A percentile compares a stretch with the other conserved stretches of the same genome.
Conservation (phyloP, 805 yeast genomes). For the Metschnikowia picachoensis region DNA sequence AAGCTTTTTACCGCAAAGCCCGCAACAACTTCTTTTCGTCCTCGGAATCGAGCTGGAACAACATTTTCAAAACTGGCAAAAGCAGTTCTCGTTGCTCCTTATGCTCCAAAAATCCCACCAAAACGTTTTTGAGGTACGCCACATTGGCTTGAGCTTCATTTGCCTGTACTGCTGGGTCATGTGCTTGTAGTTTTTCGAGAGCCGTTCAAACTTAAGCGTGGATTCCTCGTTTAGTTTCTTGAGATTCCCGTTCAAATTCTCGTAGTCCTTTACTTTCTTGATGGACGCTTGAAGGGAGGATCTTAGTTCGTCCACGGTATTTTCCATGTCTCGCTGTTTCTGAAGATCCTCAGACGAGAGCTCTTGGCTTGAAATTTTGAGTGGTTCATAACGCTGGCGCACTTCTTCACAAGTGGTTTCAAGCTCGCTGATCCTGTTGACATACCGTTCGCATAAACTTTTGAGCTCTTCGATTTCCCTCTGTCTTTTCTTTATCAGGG, state of each 20-base stretch:
- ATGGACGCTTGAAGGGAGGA: slow-evolving; percentile 50
- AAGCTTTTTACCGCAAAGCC: slow-evolving; percentile 39
- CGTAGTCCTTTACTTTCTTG: slow-evolving; percentile 51
- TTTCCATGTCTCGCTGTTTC: slow-evolving; percentile 22
- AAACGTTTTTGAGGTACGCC: slow-evolving; percentile 82
- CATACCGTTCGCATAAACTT: slow-evolving; percentile 40
- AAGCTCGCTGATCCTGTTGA: slow-evolving; percentile 36
- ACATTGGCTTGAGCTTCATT: slow-evolving; percentile 44
- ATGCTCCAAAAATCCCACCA: slow-evolving; percentile 88
- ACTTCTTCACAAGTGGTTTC: slow-evolving; percentile 30
- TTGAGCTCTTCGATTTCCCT: slow-evolving; percentile 62
- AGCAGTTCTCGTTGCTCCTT: slow-evolving; percentile 85
- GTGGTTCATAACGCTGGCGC: slow-evolving; percentile 25
- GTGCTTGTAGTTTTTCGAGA: slow-evolving; percentile 65
- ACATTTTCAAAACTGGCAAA: slow-evolving; percentile 77
- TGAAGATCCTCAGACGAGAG: slow-evolving; percentile 6
- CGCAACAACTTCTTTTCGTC: slow-evolving; percentile 72
- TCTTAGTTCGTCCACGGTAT: slow-evolving; percentile 43
- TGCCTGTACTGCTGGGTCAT: slow-evolving; percentile 56
- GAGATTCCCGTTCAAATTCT: slow-evolving; percentile 48
- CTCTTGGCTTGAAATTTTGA: slow-evolving; percentile 18
- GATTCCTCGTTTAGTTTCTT: slow-evolving; percentile 63
- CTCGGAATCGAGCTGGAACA: slow-evolving; percentile 60
- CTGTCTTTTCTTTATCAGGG: slow-evolving; percentile 49
- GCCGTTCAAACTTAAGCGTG: slow-evolving; percentile 60